Evolutionary conservation across 495 filamentous ascomycete species (phyloP).

Genomic region (Aspergillus ostianus): DNA sequence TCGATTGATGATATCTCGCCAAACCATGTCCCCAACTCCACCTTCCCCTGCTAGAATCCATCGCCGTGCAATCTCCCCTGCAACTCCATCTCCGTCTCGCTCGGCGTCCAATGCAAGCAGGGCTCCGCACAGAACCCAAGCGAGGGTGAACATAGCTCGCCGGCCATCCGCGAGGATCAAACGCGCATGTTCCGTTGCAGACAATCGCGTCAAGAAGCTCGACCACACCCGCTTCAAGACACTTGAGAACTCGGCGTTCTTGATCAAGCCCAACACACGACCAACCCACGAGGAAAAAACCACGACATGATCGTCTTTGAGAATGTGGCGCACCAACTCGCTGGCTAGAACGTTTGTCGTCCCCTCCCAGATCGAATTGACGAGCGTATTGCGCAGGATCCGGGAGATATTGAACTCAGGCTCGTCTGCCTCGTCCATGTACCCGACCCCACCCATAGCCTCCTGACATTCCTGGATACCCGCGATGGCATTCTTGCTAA

Average conservation of each 20-base stretch:
- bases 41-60: constrained; percentile 32
- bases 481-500: constrained; percentile 52
- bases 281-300: constrained; percentile 42
- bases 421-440: constrained; percentile 55
- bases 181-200: not conserved
- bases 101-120: constrained; percentile 32
- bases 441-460: constrained; percentile 72
- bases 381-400: constrained; percentile 62
- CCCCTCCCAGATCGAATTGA: constrained; percentile 73
- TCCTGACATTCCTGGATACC: constrained; percentile 66
- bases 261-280: constrained; percentile 31
- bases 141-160: constrained; percentile 37
- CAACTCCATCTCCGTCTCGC: constrained; percentile 29
- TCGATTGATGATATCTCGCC: constrained; percentile 26
- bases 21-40: constrained; percentile 32
- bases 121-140: constrained; percentile 31
- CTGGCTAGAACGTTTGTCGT: constrained; percentile 68
- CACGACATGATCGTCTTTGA: constrained; percentile 41
- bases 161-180: constrained; percentile 32
- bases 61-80: constrained; percentile 31
- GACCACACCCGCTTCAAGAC: constrained; percentile 22
- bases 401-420: constrained; percentile 61
- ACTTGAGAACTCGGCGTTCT: constrained; percentile 6
- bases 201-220: constrained; percentile 16
- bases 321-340: constrained; percentile 58